Evolutionary conservation across 148 eudicot genomes (phyloP).

Genomic region (Spergularia bocconei): DNA sequence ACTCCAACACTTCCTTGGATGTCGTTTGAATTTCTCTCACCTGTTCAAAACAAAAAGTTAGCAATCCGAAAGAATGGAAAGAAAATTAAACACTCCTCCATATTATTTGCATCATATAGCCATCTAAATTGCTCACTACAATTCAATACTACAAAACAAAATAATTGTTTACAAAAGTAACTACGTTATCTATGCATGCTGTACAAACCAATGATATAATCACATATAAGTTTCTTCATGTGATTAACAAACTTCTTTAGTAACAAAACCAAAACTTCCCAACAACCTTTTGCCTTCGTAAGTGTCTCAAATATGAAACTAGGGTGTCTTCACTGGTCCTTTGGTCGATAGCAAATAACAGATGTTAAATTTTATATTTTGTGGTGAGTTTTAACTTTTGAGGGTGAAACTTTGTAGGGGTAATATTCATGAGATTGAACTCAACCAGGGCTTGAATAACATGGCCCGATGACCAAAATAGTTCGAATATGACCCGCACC

Average conservation of each 20-base stretch:
- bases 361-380: too few species aligned
- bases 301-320: conserved; percentile 17
- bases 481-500: too few species aligned
- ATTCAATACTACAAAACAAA: conserved; percentile 14
- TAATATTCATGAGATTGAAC: too few species aligned
- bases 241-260: conserved; percentile 28
- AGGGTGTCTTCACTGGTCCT: background rate
- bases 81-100: background rate
- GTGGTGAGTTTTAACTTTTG: background rate
- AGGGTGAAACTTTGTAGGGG: conserved; percentile 15
- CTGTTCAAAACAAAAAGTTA: too few species aligned
- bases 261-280: conserved; percentile 31
- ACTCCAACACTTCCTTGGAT: too few species aligned
- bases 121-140: background rate
- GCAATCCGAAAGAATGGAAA: too few species aligned
- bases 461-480: too few species aligned
- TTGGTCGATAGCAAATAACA: background rate
- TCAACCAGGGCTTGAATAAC: too few species aligned
- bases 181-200: background rate
- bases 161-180: background rate
- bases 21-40: too few species aligned
- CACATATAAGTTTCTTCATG: conserved; percentile 29
- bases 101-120: background rate
- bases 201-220: background rate
- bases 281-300: conserved; percentile 23